phyloP scores from a whole-genome alignment of 2,329 filamentous ascomycete genomes.

The Sclerotinia borealis region DNA sequence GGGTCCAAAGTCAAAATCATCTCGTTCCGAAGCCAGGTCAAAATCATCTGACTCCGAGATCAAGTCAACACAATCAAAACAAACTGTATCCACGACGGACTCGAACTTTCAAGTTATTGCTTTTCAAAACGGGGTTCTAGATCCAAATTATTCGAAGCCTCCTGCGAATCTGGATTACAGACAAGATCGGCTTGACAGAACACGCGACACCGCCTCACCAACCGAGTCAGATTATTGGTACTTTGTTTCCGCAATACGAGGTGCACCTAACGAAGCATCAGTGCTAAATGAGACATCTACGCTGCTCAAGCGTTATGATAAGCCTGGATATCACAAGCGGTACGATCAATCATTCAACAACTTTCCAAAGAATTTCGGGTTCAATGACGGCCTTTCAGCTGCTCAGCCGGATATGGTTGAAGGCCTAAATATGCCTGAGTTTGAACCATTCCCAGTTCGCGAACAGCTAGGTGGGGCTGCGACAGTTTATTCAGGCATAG shows the following conservation, averaged over 20 bases:
- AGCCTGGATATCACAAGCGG: conserved; percentile 10
- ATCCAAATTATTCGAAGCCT: neutral
- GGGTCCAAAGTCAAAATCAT: no score
- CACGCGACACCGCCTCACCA: conserved; percentile 7
- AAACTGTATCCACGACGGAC: conserved; percentile 7
- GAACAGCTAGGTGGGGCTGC: conserved; percentile 15
- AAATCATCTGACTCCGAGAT: neutral
- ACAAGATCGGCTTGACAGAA: conserved; percentile 6
- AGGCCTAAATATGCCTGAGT: conserved; percentile 20
- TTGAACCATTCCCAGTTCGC: conserved; percentile 16
- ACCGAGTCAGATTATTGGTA: conserved; percentile 14
- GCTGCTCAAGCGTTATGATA: conserved; percentile 14
- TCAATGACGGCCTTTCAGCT: conserved; percentile 29
- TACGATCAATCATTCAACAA: conserved; percentile 22
- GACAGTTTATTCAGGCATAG: neutral
- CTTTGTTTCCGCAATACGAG: conserved; percentile 7
- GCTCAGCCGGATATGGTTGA: conserved; percentile 31
- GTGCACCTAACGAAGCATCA: conserved; percentile 11
- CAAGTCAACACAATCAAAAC: neutral
- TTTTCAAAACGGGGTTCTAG: conserved; percentile 11
- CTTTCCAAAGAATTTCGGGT: conserved; percentile 26
- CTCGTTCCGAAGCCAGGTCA: no score
- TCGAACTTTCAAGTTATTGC: neutral
- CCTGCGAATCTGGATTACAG: conserved; percentile 9
- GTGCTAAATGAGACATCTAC: conserved; percentile 13